Percentiles rank a stretch among this genome's conserved stretches.
Conservation (phyloP, 1,139 yeast genomes). For the Pichia inconspicua region DNA sequence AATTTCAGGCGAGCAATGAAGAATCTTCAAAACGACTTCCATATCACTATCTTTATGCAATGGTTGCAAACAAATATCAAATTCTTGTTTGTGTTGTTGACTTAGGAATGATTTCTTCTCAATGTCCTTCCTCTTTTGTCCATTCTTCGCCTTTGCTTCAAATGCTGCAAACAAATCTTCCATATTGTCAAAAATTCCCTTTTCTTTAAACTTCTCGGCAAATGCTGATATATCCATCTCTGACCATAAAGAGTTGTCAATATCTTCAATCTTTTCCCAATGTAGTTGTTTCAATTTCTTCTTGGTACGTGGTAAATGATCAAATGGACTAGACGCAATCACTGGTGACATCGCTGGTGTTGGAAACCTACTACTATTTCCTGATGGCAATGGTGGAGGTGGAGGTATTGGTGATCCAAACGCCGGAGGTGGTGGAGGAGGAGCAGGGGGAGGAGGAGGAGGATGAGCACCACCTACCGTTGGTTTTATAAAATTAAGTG, state of each 20-base stretch:
- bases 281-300: slow-evolving; percentile 73
- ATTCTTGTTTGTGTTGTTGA: slow-evolving; percentile 78
- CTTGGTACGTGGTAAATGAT: slow-evolving; percentile 65
- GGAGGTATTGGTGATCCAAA: slow-evolving; percentile 29
- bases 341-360: slow-evolving; percentile 26
- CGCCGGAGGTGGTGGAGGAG: slow-evolving; percentile 26
- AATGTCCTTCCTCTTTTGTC: slow-evolving; percentile 34
- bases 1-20: slow-evolving; percentile 67
- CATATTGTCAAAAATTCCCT: slow-evolving; percentile 68
- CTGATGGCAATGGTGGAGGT: slow-evolving; percentile 33
- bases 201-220: slow-evolving; percentile 54
- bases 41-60: slow-evolving; percentile 57
- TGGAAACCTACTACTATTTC: slow-evolving; percentile 5
- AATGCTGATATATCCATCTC: slow-evolving; percentile 38
- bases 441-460: slow-evolving; percentile 22
- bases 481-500: slow-evolving; percentile 2
- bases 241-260: slow-evolving; percentile 64
- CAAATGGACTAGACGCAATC: slow-evolving; percentile 40
- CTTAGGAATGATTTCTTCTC: slow-evolving; percentile 58
- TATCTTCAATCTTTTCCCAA: slow-evolving; percentile 70
- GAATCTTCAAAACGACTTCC: slow-evolving; percentile 55
- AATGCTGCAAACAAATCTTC: slow-evolving; percentile 74
- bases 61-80: slow-evolving; percentile 86
- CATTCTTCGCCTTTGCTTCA: slow-evolving; percentile 50
- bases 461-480: not conserved